Base-by-base conservation (phyloP, 1,284 basidiomycete genomes). In the Phellopilus nigrolimitatus region DNA sequence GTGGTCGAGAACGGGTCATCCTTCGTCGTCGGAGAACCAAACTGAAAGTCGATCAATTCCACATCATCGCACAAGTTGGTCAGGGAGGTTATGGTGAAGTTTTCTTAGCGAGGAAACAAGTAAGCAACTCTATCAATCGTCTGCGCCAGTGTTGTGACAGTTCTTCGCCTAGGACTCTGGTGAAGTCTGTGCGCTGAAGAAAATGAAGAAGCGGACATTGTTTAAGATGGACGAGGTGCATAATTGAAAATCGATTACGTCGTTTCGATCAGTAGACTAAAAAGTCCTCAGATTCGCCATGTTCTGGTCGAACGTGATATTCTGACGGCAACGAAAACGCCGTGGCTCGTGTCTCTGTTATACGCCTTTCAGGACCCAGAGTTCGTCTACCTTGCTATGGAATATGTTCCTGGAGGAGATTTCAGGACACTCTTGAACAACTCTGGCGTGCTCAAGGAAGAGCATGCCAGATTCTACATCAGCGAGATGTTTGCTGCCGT, bases 41-140 rank as follows among this genome's bases (percentile, higher is more conserved):
- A 68, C 75, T 95, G 47, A 79, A 82, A 56, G 80, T 97, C 33
- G 88, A 97, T 54, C 87, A 94, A 64, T 97, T 95, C 63, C 87
- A 95, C 62, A 95, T 97, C 66, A 94, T 97, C 59, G 91, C 92
- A 1, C 95, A 97, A 65, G 91, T 97, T 45, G 94, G 95, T 1
- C 95, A 97, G 71, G 95, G 94, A 17, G 94, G 94, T 1, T 97
- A 97, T 68, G 95, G 95, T 7, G 94, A 97, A 58, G 94, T 97
- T 25, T 97, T 88, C 65, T 74, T 97, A 37, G 94, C 95, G 3
- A 75, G 94, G 41, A 95, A 95, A 66, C 80, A 88, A 39, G 54
- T 52, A 25, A 19, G 49, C 17, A 64, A 25, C 27, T 44, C 17
- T 7, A 25, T 36, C 13, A 5, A 19, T 47, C 12, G 27, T 27